Evolutionary conservation across 1,284 basidiomycete genomes (phyloP).

Genomic region (Anthracocystis panici-leucophaei): DNA sequence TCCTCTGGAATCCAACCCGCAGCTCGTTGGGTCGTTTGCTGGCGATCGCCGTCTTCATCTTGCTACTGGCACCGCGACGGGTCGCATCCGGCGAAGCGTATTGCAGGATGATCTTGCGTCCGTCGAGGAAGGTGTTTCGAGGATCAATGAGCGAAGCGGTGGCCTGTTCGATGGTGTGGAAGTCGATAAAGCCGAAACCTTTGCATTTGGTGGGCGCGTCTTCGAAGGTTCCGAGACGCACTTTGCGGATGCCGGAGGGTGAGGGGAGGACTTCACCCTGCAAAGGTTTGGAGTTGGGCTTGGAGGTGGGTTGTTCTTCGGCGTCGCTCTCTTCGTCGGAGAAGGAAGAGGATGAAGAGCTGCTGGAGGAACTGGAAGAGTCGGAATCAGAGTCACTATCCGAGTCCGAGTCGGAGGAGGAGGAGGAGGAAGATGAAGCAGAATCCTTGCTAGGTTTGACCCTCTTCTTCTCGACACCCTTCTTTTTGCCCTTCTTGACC

Average conservation of each 20-base stretch:
- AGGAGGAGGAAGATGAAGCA: constrained; percentile 18
- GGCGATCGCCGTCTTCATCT: constrained; percentile 2
- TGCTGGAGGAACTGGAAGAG: background rate
- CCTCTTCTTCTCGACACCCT: constrained; percentile 15
- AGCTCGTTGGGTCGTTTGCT: constrained; percentile 4
- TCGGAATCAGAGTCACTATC: constrained; percentile 64
- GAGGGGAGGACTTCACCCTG: constrained; percentile 22
- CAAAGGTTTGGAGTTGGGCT: background rate
- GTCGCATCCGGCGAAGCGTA: constrained; percentile 88
- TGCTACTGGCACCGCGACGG: constrained; percentile 63
- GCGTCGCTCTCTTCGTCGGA: constrained; percentile 62
- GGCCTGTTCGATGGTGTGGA: constrained; percentile 81
- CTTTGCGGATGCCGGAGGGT: constrained; percentile 81
- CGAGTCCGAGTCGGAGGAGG: constrained; percentile 7
- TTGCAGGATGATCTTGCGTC: constrained; percentile 87
- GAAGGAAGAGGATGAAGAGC: background rate
- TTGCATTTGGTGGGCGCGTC: constrained; percentile 88
- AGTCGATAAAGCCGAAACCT: constrained; percentile 93
- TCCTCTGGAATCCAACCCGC: constrained; percentile 21
- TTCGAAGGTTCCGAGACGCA: constrained; percentile 94
- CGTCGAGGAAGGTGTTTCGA: constrained; percentile 85
- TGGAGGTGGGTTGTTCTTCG: constrained; percentile 1
- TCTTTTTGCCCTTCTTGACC: constrained; percentile 20
- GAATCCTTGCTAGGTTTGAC: constrained; percentile 49
- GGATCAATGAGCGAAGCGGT: constrained; percentile 85